Conservation (phyloP, 2,329 filamentous ascomycete genomes). For the Juglanconis oblonga region DNA sequence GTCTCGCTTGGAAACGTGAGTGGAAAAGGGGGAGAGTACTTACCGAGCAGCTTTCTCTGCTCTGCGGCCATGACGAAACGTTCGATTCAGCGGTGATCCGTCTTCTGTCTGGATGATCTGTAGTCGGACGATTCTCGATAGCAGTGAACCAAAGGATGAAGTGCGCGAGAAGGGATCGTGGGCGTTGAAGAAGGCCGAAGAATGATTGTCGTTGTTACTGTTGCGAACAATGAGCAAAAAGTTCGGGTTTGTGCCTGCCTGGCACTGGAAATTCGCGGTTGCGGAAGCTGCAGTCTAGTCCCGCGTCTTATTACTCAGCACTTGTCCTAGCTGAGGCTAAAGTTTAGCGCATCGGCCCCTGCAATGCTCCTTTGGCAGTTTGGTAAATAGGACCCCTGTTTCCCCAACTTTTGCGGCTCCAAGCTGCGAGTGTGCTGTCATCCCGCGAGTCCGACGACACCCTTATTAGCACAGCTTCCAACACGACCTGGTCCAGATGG, state of each 20-base stretch:
- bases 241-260: not conserved
- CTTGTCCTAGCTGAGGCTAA: not conserved
- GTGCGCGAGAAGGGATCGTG: not conserved
- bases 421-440: conserved; percentile 3
- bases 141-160: too few relatives aligned
- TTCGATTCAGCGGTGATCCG: too few relatives aligned
- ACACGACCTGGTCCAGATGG: conserved; percentile 10
- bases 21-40: conserved; percentile 21
- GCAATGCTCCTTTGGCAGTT: not conserved
- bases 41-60: conserved; percentile 91
- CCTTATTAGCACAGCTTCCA: not conserved
- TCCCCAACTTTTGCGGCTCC: not conserved
- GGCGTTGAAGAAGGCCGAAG: not conserved
- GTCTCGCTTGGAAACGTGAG: not conserved
- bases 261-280: not conserved
- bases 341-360: not conserved
- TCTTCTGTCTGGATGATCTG: not conserved
- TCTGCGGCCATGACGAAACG: conserved; percentile 81
- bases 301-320: not conserved
- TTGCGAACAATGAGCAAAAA: too few relatives aligned
- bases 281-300: not conserved
- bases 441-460: not conserved
- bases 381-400: not conserved
- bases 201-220: not conserved
- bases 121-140: not conserved